These are phyloP conservation scores for Elsinoe ampelina DNA, from an alignment of 2,329 filamentous ascomycete species.

Conservation along the genomic window DNA sequence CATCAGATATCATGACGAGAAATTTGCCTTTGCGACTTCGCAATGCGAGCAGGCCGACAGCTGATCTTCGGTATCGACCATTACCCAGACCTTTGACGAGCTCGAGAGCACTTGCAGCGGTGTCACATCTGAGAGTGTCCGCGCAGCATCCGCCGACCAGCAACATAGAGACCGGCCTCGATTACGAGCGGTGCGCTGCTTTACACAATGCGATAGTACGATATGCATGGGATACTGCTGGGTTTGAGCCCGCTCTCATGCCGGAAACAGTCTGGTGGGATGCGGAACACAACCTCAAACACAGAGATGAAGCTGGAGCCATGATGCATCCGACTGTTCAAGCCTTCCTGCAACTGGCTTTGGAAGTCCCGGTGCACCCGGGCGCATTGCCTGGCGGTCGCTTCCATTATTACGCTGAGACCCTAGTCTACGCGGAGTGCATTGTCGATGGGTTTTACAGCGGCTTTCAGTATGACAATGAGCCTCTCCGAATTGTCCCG, in stretches of 20 bases:
- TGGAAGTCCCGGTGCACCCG: not conserved
- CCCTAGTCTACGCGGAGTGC: not conserved
- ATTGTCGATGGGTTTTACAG: not conserved
- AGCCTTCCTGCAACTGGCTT: not conserved
- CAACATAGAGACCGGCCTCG: not conserved
- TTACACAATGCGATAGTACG: not conserved
- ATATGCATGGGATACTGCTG: not conserved
- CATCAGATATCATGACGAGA: too few relatives aligned
- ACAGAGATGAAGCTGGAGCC: not conserved
- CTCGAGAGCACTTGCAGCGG: not conserved
- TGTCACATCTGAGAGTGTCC: not conserved
- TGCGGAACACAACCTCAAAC: not conserved
- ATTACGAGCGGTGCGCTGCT: not conserved
- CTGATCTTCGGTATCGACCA: too few relatives aligned
- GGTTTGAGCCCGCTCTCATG: not conserved
- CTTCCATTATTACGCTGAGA: not conserved
- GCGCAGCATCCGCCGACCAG: not conserved
- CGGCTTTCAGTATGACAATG: not conserved
- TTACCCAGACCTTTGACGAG: not conserved
- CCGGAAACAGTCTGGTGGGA: not conserved
- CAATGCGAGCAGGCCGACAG: too few relatives aligned
- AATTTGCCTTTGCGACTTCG: too few relatives aligned
- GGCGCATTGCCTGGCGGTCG: too few relatives aligned
- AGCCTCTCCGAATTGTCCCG: not conserved
- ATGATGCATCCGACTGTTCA: not conserved